phyloP scores from a whole-genome alignment of 2,329 filamentous ascomycete genomes.

The Cladophialophora psammophila region DNA sequence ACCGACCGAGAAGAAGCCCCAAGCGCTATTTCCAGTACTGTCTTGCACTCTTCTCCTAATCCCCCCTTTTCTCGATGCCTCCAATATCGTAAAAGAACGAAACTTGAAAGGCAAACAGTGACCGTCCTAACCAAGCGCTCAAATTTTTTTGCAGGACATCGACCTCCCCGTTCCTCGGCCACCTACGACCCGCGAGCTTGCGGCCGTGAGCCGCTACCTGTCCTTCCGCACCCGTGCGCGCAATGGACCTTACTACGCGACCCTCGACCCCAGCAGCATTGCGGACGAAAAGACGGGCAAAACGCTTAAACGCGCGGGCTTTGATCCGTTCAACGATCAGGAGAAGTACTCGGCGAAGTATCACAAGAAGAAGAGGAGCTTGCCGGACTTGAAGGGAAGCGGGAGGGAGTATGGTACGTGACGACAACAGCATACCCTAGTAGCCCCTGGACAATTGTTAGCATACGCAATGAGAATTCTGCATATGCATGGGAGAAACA shows the following conservation, averaged over 20 bases:
- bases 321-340: constrained; percentile 69
- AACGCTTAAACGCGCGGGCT: constrained; percentile 53
- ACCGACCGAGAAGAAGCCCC: constrained; percentile 45
- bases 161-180: constrained; percentile 32
- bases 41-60: background rate
- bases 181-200: constrained; percentile 49
- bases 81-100: background rate
- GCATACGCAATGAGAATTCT: background rate
- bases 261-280: constrained; percentile 53
- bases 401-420: constrained; percentile 63
- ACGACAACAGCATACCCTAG: background rate
- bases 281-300: constrained; percentile 53
- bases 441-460: too few species aligned
- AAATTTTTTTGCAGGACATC: constrained; percentile 19
- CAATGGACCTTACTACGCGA: constrained; percentile 66
- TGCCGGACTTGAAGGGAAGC: constrained; percentile 59
- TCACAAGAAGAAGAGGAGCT: constrained; percentile 61
- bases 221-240: constrained; percentile 62
- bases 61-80: background rate
- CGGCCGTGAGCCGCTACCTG: constrained; percentile 59
- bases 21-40: constrained; percentile 37
- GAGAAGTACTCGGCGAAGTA: constrained; percentile 65
- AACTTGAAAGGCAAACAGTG: background rate
- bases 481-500: background rate
- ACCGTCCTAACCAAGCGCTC: background rate